Conservation (phyloP, 495 filamentous ascomycete species). For the Clavariopsis aquatica region DNA sequence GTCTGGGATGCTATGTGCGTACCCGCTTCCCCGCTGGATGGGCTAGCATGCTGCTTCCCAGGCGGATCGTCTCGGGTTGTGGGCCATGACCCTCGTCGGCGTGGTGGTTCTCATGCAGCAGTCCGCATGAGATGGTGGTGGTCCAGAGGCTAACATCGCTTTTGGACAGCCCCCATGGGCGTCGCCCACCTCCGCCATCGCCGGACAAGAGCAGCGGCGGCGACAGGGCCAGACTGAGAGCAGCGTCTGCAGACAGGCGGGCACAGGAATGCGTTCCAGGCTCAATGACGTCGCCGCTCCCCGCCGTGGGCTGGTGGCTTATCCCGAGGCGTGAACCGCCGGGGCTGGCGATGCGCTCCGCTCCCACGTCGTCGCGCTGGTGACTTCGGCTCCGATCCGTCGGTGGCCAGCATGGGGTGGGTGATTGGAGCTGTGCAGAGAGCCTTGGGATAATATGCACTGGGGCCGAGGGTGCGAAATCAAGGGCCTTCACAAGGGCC, state of each 20-base stretch:
- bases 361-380: conserved; percentile 33
- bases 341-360: conserved; percentile 17
- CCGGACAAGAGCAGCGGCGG: background rate
- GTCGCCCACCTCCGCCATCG: background rate
- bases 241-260: background rate
- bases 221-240: background rate
- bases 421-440: background rate
- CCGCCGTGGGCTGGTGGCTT: background rate
- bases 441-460: background rate
- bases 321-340: conserved; percentile 15
- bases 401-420: conserved; percentile 16
- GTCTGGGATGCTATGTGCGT: conserved; percentile 18
- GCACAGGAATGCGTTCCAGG: background rate
- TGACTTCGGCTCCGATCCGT: conserved; percentile 33
- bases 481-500: conserved; percentile 24
- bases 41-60: conserved; percentile 6
- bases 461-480: background rate
- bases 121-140: background rate
- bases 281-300: background rate
- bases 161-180: background rate
- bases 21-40: conserved; percentile 33
- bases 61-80: conserved; percentile 26
- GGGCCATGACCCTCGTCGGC: conserved; percentile 13
- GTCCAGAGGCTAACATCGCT: background rate
- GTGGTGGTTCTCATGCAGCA: conserved; percentile 16